Percentiles rank a stretch among this genome's conserved stretches.
These are phyloP conservation scores for Oxalis stricta DNA, from an alignment of 441 rosid species.

Conservation along the genomic window DNA sequence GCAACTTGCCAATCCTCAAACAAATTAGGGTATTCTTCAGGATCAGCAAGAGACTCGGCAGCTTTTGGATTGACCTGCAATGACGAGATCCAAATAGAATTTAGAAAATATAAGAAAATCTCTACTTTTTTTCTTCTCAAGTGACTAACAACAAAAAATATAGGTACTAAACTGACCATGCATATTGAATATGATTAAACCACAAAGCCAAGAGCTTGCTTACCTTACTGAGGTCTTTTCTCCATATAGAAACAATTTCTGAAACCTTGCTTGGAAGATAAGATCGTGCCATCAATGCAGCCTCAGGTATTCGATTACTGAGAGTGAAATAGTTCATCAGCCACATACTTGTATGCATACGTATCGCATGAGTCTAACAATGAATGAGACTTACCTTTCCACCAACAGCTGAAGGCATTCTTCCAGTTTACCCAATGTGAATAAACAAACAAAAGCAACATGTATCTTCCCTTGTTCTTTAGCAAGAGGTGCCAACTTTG, in stretches of 20 bases:
- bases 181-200: too few relatives aligned
- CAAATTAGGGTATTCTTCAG: constrained; percentile 86
- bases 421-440: constrained; percentile 87
- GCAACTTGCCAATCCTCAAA: constrained; percentile 98
- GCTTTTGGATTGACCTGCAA: constrained; percentile 89
- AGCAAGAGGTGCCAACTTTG: constrained; percentile 63
- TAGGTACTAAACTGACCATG: background rate
- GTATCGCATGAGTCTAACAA: constrained; percentile 6
- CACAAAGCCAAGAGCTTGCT: too few relatives aligned
- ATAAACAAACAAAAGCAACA: constrained; percentile 82
- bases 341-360: constrained; percentile 3
- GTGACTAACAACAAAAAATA: background rate
- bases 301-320: constrained; percentile 99
- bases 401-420: constrained; percentile 88
- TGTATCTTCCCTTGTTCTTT: constrained; percentile 92
- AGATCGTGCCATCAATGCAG: constrained; percentile 95
- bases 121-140: background rate
- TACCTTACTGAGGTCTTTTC: constrained; percentile 86
- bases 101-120: background rate
- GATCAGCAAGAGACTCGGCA: constrained; percentile 98
- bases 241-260: constrained; percentile 85
- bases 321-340: constrained; percentile 18
- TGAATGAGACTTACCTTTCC: constrained; percentile 44
- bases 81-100: constrained; percentile 8
- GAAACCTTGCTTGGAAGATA: constrained; percentile 96